Base-by-base conservation (phyloP, 2,329 filamentous ascomycete species). In the Phialophora macrospora region DNA sequence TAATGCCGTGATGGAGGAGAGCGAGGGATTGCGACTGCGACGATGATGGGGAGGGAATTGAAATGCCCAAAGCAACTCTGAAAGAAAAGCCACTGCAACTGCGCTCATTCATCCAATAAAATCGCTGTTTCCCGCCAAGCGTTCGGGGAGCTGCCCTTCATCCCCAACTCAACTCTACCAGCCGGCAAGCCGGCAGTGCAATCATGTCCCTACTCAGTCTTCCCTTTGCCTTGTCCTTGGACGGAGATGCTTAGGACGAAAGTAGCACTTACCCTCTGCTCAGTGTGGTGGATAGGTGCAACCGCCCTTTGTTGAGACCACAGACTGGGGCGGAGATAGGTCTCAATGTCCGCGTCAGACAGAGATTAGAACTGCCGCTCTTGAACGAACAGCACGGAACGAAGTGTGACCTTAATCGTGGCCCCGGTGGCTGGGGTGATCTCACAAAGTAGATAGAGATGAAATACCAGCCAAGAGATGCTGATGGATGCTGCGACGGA, bases 1-100 rank as follows among this genome's bases (percentile, higher is more conserved):
- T 32, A 28, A 20, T 61, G 64, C 60, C 51, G 59, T 58, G 63
- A 67, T 64, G 51, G 52, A 59, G 59, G 51, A 30, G 59, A 44
- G 46, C 38, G 62, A 63, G 34, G 51, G 51, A 55, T 28, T 57
- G 67, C 55, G 65, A 65, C 64, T 58, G 67, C 62, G 60, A 62
- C 62, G 56, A 65, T 65, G 67, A 62, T 63, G 63, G 60, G 52
- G 59, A 62, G 57, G 60, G 60, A 62, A 62, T 62, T 62, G 60
- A 62, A 34, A 62, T 51, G 26, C 49, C 51, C 51, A 60, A 60
- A 60, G 58, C 46, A 60, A 60, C 24, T 32, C 28, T 52, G 32
- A 34, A 44, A 51, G 58, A 60, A 60, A 60, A 60, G 58, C 58
- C 58, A 60, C 58, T 51, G 58, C 58, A 52, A 60, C 58, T 52